Evolutionary conservation across 495 filamentous ascomycete genomes (phyloP).

Genomic region (Lepraria neglecta): DNA sequence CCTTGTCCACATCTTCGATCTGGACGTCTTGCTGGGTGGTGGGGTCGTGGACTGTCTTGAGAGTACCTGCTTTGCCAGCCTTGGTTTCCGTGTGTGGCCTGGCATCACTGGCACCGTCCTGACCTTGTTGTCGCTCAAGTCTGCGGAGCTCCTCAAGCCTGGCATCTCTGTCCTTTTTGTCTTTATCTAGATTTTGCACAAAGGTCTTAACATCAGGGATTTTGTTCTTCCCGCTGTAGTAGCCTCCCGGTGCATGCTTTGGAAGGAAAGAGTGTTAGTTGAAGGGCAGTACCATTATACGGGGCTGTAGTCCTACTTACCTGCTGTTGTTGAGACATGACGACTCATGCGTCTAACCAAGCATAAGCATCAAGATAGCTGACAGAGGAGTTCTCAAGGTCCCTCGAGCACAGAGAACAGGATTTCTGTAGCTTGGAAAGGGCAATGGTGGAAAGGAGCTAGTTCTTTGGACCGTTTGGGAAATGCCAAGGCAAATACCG

Average conservation of each 20-base stretch:
- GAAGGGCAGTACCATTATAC: neutral
- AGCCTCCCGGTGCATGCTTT: slow-evolving; percentile 27
- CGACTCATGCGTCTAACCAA: neutral
- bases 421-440: neutral
- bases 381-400: neutral
- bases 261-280: slow-evolving; percentile 2
- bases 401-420: neutral
- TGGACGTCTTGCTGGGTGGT: slow-evolving; percentile 78
- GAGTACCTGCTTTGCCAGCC: slow-evolving; percentile 45
- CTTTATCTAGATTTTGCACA: slow-evolving; percentile 65
- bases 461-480: neutral
- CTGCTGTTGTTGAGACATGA: slow-evolving; percentile 28
- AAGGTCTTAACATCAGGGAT: slow-evolving; percentile 85
- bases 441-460: neutral
- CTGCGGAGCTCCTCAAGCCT: slow-evolving; percentile 52
- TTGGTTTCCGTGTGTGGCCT: slow-evolving; percentile 38
- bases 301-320: slow-evolving; percentile 5
- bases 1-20: slow-evolving; percentile 71
- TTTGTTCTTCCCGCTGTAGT: slow-evolving; percentile 29
- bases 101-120: slow-evolving; percentile 33
- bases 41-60: slow-evolving; percentile 76
- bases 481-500: too few relatives aligned
- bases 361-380: neutral
- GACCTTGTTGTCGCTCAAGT: slow-evolving; percentile 30
- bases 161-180: slow-evolving; percentile 69